Evolutionary conservation across 2,329 filamentous ascomycete species (phyloP).

Genomic region (Byssoonygena ceratinophila): DNA sequence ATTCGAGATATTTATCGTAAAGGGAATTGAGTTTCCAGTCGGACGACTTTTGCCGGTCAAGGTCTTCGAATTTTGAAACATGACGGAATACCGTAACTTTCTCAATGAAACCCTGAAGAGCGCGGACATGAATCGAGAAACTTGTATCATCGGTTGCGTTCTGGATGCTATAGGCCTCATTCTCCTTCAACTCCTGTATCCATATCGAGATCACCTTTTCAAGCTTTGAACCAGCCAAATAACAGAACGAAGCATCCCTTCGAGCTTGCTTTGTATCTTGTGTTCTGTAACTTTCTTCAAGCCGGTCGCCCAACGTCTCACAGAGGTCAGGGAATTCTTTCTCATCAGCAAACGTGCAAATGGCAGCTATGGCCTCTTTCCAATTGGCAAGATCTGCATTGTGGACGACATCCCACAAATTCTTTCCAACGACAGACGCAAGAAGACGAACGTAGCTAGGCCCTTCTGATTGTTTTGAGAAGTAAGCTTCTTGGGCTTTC

Average conservation of each 20-base stretch:
- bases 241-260: conserved; percentile 94
- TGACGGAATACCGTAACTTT: conserved; percentile 96
- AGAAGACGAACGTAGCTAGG: conserved; percentile 89
- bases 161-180: conserved; percentile 63
- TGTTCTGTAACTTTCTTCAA: conserved; percentile 55
- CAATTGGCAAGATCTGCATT: conserved; percentile 87
- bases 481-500: conserved; percentile 84
- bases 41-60: conserved; percentile 56
- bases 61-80: conserved; percentile 81
- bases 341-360: conserved; percentile 90
- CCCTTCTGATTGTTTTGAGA: conserved; percentile 67
- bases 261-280: conserved; percentile 49
- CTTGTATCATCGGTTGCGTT: conserved; percentile 61
- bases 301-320: conserved; percentile 83
- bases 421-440: conserved; percentile 86
- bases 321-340: conserved; percentile 89
- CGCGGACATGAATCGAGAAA: conserved; percentile 83
- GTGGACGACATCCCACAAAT: conserved; percentile 95
- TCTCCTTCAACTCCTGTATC: conserved; percentile 78
- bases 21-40: conserved; percentile 82
- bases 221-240: conserved; percentile 85
- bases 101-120: conserved; percentile 88
- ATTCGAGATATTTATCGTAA: conserved; percentile 94
- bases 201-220: conserved; percentile 96
- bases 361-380: conserved; percentile 92